These are phyloP conservation scores for Daldinia vernicosa DNA, from an alignment of 495 filamentous ascomycete genomes.

Conservation along the genomic window DNA sequence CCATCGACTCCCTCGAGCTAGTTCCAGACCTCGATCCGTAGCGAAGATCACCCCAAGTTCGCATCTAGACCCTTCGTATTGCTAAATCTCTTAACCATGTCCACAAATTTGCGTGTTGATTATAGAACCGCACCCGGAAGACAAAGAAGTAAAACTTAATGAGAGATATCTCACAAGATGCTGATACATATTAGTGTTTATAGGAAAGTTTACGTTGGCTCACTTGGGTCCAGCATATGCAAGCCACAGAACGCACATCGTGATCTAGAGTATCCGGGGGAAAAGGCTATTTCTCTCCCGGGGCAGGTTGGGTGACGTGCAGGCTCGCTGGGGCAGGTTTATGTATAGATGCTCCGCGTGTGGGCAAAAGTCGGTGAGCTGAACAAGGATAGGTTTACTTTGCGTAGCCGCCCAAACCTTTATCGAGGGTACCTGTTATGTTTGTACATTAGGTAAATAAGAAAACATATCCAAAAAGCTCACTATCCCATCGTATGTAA, in stretches of 20 bases:
- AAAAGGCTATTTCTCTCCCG: conserved; percentile 33
- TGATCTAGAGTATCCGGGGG: conserved; percentile 41
- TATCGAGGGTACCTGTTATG: conserved; percentile 10
- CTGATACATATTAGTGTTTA: conserved; percentile 15
- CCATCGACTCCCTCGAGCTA: conserved; percentile 13
- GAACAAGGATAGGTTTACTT: conserved; percentile 34
- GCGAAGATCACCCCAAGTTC: conserved; percentile 15
- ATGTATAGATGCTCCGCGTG: conserved; percentile 19
- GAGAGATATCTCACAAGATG: not conserved
- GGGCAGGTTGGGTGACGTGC: conserved; percentile 41
- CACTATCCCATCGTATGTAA: conserved; percentile 20
- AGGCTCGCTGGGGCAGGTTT: conserved; percentile 34
- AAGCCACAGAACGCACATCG: conserved; percentile 35
- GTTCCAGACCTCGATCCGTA: conserved; percentile 36
- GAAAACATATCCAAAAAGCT: conserved; percentile 7
- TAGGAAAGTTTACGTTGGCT: conserved; percentile 6
- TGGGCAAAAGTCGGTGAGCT: conserved; percentile 48
- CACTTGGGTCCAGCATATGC: conserved; percentile 27
- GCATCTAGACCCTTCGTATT: conserved; percentile 32
- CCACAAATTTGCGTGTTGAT: conserved; percentile 2
- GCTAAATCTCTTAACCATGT: conserved; percentile 8
- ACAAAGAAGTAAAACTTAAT: not conserved
- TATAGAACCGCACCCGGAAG: not conserved
- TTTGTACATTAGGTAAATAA: conserved; percentile 5
- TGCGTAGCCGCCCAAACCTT: conserved; percentile 21